phyloP scores from a whole-genome alignment of 1,284 basidiomycete genomes.

The Heterobasidion annosum region DNA sequence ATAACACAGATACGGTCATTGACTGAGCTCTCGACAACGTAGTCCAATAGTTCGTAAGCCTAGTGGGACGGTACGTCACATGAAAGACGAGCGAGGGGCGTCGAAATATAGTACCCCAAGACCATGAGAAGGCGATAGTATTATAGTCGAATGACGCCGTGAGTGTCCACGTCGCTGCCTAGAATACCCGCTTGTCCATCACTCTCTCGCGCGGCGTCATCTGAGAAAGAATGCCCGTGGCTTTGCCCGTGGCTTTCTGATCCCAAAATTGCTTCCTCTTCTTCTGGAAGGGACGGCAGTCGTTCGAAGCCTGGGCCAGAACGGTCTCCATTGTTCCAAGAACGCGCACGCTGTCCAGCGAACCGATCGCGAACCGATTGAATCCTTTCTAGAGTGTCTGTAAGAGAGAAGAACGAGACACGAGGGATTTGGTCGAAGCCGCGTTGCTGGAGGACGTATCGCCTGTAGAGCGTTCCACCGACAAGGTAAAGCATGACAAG shows the following conservation, averaged over 20 bases:
- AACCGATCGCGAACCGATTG: constrained; percentile 17
- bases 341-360: constrained; percentile 5
- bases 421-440: constrained; percentile 63
- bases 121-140: neutral
- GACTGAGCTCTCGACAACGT: too few relatives aligned
- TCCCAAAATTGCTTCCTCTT: constrained; percentile 13
- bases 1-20: too few relatives aligned
- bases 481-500: constrained; percentile 49
- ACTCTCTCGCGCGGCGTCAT: constrained; percentile 8
- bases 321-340: neutral
- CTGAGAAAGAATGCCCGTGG: neutral
- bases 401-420: constrained; percentile 37
- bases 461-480: constrained; percentile 58
- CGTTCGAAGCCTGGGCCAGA: constrained; percentile 16
- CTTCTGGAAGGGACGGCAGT: constrained; percentile 20
- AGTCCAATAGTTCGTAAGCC: too few relatives aligned
- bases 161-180: constrained; percentile 16
- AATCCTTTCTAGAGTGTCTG: constrained; percentile 19
- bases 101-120: neutral
- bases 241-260: neutral
- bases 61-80: neutral
- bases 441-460: constrained; percentile 50
- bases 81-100: neutral
- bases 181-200: constrained; percentile 4
- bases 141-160: constrained; percentile 24